These are phyloP conservation scores for Strigomonas culicis DNA, from an alignment of 208 protist genomes.

Conservation along the genomic window DNA sequence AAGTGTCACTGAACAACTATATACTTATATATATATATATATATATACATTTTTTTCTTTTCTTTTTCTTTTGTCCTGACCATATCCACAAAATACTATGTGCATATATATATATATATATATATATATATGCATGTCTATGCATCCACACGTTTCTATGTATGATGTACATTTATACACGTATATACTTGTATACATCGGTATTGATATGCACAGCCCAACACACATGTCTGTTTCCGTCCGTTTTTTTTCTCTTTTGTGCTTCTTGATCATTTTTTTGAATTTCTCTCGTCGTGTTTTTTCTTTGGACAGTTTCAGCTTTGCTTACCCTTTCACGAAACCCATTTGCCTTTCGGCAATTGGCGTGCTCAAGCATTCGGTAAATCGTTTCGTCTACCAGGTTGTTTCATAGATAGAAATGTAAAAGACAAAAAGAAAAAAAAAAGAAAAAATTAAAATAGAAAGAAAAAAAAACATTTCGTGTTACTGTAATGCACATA, in stretches of 20 bases:
- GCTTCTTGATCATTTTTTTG: not conserved
- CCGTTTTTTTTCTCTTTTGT: constrained; percentile 9
- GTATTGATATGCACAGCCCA: constrained; percentile 9
- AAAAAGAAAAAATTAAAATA: not conserved
- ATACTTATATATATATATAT: not conserved
- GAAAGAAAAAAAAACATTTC: not conserved
- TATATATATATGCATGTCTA: constrained; percentile 13
- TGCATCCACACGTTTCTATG: not conserved
- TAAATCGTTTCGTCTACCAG: not conserved
- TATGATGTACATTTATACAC: not conserved
- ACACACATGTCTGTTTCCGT: not conserved
- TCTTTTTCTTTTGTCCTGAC: not conserved
- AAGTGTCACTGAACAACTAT: not conserved
- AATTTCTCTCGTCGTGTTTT: not conserved
- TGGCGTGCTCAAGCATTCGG: not conserved
- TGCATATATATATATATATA: constrained; percentile 5
- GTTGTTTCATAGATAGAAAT: not conserved
- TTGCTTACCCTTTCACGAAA: not conserved
- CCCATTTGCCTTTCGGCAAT: not conserved
- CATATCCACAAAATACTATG: not conserved
- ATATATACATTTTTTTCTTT: constrained; percentile 12
- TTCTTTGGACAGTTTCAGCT: not conserved
- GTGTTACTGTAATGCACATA: not conserved
- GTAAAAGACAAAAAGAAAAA: not conserved
- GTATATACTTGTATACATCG: not conserved